Percentiles rank a stretch among this genome's conserved stretches.
Evolutionary conservation across 2,329 filamentous ascomycete species (phyloP).

Genomic region (Colletotrichum eremochloae): DNA sequence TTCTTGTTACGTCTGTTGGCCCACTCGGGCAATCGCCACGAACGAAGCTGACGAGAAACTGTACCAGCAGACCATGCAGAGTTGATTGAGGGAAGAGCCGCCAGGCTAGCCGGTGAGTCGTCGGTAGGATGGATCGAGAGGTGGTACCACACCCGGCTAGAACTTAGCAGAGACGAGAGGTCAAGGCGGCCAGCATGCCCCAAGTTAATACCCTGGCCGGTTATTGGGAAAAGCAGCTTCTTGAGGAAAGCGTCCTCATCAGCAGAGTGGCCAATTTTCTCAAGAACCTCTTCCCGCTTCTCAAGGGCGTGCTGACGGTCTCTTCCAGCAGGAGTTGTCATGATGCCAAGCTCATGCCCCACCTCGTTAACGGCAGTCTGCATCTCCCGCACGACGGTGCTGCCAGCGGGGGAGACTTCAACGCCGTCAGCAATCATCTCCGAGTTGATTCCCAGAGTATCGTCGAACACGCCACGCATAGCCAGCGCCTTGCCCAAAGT

Average conservation of each 20-base stretch:
- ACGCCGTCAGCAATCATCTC: slow-evolving; percentile 98
- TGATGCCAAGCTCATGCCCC: slow-evolving; percentile 83
- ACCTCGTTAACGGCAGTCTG: slow-evolving; percentile 82
- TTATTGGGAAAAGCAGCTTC: slow-evolving; percentile 82
- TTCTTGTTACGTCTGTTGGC: slow-evolving; percentile 91
- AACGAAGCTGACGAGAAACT: slow-evolving; percentile 90
- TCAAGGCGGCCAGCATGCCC: slow-evolving; percentile 85
- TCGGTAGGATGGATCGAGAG: slow-evolving; percentile 93
- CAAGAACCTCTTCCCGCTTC: slow-evolving; percentile 83
- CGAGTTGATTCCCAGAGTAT: slow-evolving; percentile 90
- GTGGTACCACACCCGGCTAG: slow-evolving; percentile 96
- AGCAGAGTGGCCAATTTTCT: slow-evolving; percentile 86
- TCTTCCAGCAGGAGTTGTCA: slow-evolving; percentile 73
- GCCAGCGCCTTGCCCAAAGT: slow-evolving; percentile 88
- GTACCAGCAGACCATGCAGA: slow-evolving; percentile 93
- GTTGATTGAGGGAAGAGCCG: slow-evolving; percentile 78
- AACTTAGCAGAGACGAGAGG: slow-evolving; percentile 78
- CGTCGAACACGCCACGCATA: slow-evolving; percentile 92
- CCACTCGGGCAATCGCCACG: slow-evolving; percentile 97
- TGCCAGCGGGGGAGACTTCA: slow-evolving; percentile 78
- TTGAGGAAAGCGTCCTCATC: slow-evolving; percentile 87
- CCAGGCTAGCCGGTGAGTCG: slow-evolving; percentile 80
- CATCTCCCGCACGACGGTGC: slow-evolving; percentile 90
- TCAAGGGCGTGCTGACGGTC: slow-evolving; percentile 85
- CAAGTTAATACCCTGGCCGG: slow-evolving; percentile 83